Percentiles rank a stretch among this genome's conserved stretches.
phyloP scores from a whole-genome alignment of 495 filamentous ascomycete genomes.

The Halenospora varia region DNA sequence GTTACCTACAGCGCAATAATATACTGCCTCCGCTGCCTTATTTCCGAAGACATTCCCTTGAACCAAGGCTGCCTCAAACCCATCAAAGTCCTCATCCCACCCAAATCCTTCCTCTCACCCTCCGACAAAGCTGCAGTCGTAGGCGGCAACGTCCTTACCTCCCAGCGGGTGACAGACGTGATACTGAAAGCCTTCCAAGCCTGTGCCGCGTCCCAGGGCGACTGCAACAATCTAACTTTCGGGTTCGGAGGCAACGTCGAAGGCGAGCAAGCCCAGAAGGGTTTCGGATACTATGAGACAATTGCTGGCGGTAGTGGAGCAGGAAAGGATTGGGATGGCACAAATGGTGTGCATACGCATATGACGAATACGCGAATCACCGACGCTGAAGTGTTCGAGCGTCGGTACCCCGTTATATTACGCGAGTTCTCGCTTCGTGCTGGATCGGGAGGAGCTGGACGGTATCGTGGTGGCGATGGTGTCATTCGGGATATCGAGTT shows the following conservation, averaged over 20 bases:
- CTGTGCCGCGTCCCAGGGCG: slow-evolving; percentile 86
- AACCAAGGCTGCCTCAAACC: slow-evolving; percentile 95
- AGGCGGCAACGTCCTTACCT: slow-evolving; percentile 90
- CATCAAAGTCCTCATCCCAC: slow-evolving; percentile 80
- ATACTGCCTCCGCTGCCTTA: slow-evolving; percentile 90
- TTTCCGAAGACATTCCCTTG: slow-evolving; percentile 88
- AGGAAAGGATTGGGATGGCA: slow-evolving; percentile 82
- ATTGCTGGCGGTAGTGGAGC: slow-evolving; percentile 92
- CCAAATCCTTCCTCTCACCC: slow-evolving; percentile 77
- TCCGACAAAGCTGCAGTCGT: slow-evolving; percentile 88
- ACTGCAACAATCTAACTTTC: slow-evolving; percentile 88
- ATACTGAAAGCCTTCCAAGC: slow-evolving; percentile 88
- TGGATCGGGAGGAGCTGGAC: slow-evolving; percentile 67
- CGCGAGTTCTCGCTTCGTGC: slow-evolving; percentile 74
- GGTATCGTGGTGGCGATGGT: slow-evolving; percentile 81
- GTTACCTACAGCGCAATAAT: slow-evolving; percentile 96
- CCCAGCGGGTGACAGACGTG: slow-evolving; percentile 89
- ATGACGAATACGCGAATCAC: slow-evolving; percentile 99
- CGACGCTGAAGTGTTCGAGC: slow-evolving; percentile 92
- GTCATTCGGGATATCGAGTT: slow-evolving; percentile 96
- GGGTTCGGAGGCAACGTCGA: slow-evolving; percentile 75
- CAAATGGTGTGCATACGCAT: slow-evolving; percentile 86
- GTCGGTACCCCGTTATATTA: slow-evolving; percentile 85
- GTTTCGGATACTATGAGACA: slow-evolving; percentile 98
- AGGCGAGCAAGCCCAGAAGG: slow-evolving; percentile 56